These are phyloP conservation scores for Ulota crispa DNA, from an alignment of 225 moss, liverwort and hornwort species.

Conservation along the genomic window DNA sequence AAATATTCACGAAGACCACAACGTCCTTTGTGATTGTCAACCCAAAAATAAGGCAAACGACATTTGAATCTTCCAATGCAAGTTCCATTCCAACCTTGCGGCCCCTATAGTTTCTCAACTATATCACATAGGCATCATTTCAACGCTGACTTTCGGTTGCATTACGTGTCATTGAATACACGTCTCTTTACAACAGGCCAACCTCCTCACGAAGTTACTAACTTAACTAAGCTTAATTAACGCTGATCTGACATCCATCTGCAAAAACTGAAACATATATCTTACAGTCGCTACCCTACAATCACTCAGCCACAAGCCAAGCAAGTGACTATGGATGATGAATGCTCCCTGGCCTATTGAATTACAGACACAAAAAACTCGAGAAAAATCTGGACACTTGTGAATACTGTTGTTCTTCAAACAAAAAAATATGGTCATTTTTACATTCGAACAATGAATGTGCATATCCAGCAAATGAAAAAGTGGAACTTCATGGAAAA, in stretches of 20 bases:
- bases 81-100: no score
- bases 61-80: no score
- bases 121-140: neutral
- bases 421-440: slow-evolving; percentile 37
- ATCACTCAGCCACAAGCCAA: slow-evolving; percentile 37
- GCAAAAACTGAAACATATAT: slow-evolving; percentile 42
- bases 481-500: neutral
- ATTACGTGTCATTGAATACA: slow-evolving; percentile 14
- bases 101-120: neutral
- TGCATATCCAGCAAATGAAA: slow-evolving; percentile 22
- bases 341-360: slow-evolving; percentile 29
- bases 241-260: slow-evolving; percentile 27
- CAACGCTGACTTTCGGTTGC: neutral
- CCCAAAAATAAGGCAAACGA: no score
- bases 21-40: no score
- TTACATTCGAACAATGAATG: slow-evolving; percentile 35
- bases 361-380: slow-evolving; percentile 19
- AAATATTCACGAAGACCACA: no score
- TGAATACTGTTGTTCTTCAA: neutral
- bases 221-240: neutral
- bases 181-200: slow-evolving; percentile 8
- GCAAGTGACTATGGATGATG: slow-evolving; percentile 31
- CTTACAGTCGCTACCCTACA: slow-evolving; percentile 39
- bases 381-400: slow-evolving; percentile 26
- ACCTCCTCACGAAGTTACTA: slow-evolving; percentile 9